These are phyloP conservation scores for Trichoderma aggressivum DNA, from an alignment of 2,329 filamentous ascomycete genomes.

Conservation along the genomic window DNA sequence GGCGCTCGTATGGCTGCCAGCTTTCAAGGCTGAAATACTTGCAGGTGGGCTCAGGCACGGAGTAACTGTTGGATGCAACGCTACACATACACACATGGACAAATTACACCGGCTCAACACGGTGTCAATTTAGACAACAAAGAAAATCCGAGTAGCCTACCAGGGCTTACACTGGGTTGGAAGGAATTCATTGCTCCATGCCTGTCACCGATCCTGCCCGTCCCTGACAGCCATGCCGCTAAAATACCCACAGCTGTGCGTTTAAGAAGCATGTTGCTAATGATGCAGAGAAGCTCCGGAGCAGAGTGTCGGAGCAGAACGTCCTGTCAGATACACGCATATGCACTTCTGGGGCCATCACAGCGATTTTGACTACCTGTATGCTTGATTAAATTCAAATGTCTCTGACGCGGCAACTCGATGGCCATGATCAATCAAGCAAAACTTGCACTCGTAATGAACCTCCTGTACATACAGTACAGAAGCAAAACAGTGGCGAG, in stretches of 20 bases:
- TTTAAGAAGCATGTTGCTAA: background rate
- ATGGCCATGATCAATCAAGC: background rate
- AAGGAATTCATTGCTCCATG: background rate
- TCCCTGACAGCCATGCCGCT: conserved; percentile 2
- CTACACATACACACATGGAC: background rate
- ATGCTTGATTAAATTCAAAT: background rate
- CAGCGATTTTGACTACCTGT: background rate
- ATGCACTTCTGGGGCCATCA: background rate
- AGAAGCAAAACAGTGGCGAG: background rate
- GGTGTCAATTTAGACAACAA: background rate
- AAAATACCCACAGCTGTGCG: background rate
- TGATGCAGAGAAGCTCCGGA: background rate
- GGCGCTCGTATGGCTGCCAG: background rate
- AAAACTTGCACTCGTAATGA: background rate
- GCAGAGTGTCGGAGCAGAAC: background rate
- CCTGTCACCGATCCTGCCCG: background rate
- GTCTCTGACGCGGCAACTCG: background rate
- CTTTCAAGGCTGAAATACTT: background rate
- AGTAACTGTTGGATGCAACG: background rate
- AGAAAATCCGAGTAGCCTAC: background rate
- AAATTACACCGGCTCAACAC: background rate
- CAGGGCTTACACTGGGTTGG: background rate
- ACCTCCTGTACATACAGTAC: background rate
- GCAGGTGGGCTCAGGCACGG: background rate
- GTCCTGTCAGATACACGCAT: background rate